These are phyloP conservation scores for Psidium guajava DNA, from an alignment of 345 rosid genomes.

Conservation along the genomic window DNA sequence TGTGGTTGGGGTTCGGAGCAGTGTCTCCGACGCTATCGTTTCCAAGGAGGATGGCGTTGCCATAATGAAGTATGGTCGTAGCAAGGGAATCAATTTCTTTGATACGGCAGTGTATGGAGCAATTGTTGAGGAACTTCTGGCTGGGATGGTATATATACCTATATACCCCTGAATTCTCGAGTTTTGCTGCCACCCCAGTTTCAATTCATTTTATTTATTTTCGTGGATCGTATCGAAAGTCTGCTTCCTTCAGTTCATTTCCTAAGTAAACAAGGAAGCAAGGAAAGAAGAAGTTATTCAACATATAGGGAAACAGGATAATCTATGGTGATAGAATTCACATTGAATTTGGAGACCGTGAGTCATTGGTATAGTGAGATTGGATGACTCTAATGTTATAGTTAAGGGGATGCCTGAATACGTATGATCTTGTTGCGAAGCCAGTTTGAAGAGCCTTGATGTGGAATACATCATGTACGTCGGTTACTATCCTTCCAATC, in stretches of 20 bases:
- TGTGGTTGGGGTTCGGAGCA: slow-evolving; percentile 17
- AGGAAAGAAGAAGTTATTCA: too few species aligned
- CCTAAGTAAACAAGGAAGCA: too few species aligned
- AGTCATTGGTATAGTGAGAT: slow-evolving; percentile 13
- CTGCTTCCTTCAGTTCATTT: too few species aligned
- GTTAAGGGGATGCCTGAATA: slow-evolving; percentile 39
- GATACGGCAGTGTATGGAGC: slow-evolving; percentile 42
- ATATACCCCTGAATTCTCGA: too few species aligned
- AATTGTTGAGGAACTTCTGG: slow-evolving; percentile 26
- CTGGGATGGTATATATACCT: slow-evolving; percentile 24
- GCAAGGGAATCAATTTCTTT: slow-evolving; percentile 38
- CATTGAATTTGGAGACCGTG: neutral
- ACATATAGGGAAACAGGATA: too few species aligned
- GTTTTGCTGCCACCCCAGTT: neutral
- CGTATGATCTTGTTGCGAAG: slow-evolving; percentile 40
- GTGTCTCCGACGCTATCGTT: slow-evolving; percentile 25
- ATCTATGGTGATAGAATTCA: too few species aligned
- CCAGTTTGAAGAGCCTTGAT: slow-evolving; percentile 43
- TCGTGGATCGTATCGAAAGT: too few species aligned
- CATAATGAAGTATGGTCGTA: slow-evolving; percentile 21
- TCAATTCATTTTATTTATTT: neutral
- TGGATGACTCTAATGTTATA: neutral
- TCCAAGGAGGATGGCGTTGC: slow-evolving; percentile 29
- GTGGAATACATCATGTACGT: slow-evolving; percentile 17
- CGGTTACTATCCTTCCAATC: neutral